Evolutionary conservation across 331 rosid species (phyloP).

Genomic region (Saraca asoca): DNA sequence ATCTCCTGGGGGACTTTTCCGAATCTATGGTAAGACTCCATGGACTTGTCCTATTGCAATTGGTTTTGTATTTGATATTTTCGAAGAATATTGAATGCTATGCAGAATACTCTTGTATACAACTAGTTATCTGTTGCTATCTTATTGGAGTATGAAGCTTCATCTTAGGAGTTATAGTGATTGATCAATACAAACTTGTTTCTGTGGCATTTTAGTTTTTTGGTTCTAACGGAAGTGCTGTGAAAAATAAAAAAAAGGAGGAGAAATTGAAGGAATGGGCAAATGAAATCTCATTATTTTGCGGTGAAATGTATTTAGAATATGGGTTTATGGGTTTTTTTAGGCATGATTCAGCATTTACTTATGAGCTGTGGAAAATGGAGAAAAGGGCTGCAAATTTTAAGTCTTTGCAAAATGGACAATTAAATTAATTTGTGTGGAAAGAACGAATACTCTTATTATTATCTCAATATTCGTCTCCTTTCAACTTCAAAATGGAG

Average conservation of each 20-base stretch:
- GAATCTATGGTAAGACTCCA: constrained; percentile 48
- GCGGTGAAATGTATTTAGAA: background rate
- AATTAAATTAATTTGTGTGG: background rate
- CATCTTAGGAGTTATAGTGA: background rate
- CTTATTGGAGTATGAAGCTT: background rate
- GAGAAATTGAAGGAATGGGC: background rate
- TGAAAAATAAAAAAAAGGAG: no score
- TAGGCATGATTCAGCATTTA: constrained; percentile 2
- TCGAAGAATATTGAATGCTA: background rate
- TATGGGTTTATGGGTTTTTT: background rate
- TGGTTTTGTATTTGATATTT: background rate
- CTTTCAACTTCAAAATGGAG: background rate
- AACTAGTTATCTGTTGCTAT: background rate
- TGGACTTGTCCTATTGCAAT: background rate
- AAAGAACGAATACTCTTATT: background rate
- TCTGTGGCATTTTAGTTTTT: background rate
- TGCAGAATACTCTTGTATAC: background rate
- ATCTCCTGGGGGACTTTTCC: constrained; percentile 22
- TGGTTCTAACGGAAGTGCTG: no score
- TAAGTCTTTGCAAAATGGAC: background rate
- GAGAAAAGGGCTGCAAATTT: background rate
- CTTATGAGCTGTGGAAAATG: background rate
- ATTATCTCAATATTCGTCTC: background rate
- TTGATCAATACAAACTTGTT: background rate
- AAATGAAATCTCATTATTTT: background rate